Evolutionary conservation across 306 rosid genomes (phyloP).

Genomic region (Inga leiocalycina): DNA sequence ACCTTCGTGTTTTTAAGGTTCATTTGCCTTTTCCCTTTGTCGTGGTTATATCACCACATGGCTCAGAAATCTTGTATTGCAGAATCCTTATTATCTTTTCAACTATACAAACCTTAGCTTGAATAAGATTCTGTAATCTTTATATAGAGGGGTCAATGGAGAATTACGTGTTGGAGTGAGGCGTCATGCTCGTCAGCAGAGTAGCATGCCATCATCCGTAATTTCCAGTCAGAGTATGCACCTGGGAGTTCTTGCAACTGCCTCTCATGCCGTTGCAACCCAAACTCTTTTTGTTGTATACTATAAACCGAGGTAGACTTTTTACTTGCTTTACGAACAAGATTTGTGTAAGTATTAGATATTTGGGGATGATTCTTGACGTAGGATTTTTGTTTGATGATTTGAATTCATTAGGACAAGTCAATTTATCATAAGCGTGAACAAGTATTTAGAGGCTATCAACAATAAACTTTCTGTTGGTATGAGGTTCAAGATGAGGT

Average conservation of each 20-base stretch:
- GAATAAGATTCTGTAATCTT: constrained; percentile 31
- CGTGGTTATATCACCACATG: constrained; percentile 6
- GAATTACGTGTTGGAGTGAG: constrained; percentile 91
- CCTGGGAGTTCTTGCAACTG: constrained; percentile 95
- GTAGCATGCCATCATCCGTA: constrained; percentile 89
- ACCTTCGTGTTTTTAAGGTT: constrained; percentile 89
- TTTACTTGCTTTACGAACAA: constrained; percentile 18
- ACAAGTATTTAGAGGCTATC: constrained; percentile 70
- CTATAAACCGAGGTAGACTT: constrained; percentile 80
- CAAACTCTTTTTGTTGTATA: constrained; percentile 77
- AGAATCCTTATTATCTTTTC: constrained; percentile 11
- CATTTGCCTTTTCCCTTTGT: background rate
- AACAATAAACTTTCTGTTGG: constrained; percentile 64
- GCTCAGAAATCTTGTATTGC: constrained; percentile 13
- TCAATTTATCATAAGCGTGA: constrained; percentile 73
- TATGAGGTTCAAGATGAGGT: constrained; percentile 83
- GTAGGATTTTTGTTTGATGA: constrained; percentile 28
- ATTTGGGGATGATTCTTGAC: constrained; percentile 16
- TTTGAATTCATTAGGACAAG: constrained; percentile 57
- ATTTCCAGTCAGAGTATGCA: constrained; percentile 97
- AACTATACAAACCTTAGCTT: constrained; percentile 20
- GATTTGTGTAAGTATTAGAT: background rate
- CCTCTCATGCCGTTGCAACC: constrained; percentile 88
- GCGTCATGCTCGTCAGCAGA: constrained; percentile 79
- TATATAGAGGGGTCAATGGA: constrained; percentile 71